Evolutionary conservation across 495 filamentous ascomycete species (phyloP), one percentile per base, ranked within the genome.

Genomic region (Letharia columbiana): DNA sequence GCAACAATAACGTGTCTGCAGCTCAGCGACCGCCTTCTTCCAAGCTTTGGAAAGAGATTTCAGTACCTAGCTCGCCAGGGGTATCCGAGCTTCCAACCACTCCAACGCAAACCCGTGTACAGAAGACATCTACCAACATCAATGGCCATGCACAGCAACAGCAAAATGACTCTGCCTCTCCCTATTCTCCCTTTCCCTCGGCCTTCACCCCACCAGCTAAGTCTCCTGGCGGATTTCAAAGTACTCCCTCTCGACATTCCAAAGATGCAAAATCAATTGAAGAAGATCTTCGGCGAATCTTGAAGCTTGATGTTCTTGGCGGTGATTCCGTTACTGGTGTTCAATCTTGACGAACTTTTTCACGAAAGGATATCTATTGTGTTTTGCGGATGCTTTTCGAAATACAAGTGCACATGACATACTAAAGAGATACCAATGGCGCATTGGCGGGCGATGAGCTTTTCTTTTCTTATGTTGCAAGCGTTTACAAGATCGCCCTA

Each of bases 221-320:
- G 18, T 28, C 47, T 50, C 42, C 45, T 40, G 41, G 60, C 12
- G 50, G 23, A 15, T 40, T 40, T 44, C 17, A 59, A 9, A 61
- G 12, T 45, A 60, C 65, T 1, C 63, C 60, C n/a, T 52, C 50
- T n/a, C 28, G 54, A 15, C 35, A 52, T 18, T 42, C 57, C 40
- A 47, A n/a, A 37, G 61, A 58, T n/a, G 42, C 59, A 7, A 79
- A 80, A 70, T 73, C 77, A 49, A 81, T 84, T 67, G 82, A 83
- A 71, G 79, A 83, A 71, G 80, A 83, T 73, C 68, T 84, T 52
- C 78, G 80, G n/a, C 74, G 80, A 28, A 79, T 83, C 49, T 69
- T 84, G 73, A 83, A 83, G 66, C 71, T 84, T 66, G 76, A 80
- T 68, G 73, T 72, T 37, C 49, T 70, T 47, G 31, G 44, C 33